These are phyloP conservation scores for Ustilago esculenta DNA, from an alignment of 1,284 basidiomycete species.

Conservation along the genomic window DNA sequence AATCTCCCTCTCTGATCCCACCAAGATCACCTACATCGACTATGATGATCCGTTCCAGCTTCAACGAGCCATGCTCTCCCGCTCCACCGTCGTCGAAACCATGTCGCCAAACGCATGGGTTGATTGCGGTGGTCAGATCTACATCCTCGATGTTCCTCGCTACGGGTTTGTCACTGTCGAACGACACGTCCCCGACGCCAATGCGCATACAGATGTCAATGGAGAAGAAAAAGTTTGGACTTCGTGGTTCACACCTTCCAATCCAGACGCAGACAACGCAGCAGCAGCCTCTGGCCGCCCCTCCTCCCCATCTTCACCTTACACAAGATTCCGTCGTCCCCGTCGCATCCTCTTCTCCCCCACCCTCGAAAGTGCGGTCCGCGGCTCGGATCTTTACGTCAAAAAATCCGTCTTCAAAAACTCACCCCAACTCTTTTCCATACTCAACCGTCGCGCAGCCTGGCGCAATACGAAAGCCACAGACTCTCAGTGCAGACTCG, in stretches of 20 bases:
- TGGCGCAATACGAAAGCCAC: slow-evolving; percentile 80
- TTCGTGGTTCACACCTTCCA: slow-evolving; percentile 31
- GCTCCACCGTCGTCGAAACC: slow-evolving; percentile 70
- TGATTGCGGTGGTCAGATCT: slow-evolving; percentile 78
- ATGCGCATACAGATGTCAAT: slow-evolving; percentile 13
- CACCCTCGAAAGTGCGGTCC: slow-evolving; percentile 71
- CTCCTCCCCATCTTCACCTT: not conserved
- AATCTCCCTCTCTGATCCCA: slow-evolving; percentile 27
- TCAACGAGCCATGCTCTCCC: slow-evolving; percentile 70
- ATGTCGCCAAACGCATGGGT: slow-evolving; percentile 79
- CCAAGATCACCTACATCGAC: slow-evolving; percentile 80
- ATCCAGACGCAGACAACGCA: slow-evolving; percentile 46
- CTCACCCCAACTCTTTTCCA: slow-evolving; percentile 40
- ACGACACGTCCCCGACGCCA: slow-evolving; percentile 57
- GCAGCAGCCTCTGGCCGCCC: slow-evolving; percentile 21
- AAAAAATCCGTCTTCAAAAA: slow-evolving; percentile 71
- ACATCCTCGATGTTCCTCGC: slow-evolving; percentile 79
- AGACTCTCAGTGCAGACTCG: slow-evolving; percentile 74
- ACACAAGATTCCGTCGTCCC: slow-evolving; percentile 22
- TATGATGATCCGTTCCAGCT: slow-evolving; percentile 78
- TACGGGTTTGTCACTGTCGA: slow-evolving; percentile 81
- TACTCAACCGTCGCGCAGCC: slow-evolving; percentile 69
- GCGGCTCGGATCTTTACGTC: slow-evolving; percentile 77
- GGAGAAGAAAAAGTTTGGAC: slow-evolving; percentile 48
- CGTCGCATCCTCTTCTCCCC: slow-evolving; percentile 24